These are phyloP conservation scores for Penicillium diatomitis DNA, from an alignment of 495 filamentous ascomycete genomes.

Conservation along the genomic window DNA sequence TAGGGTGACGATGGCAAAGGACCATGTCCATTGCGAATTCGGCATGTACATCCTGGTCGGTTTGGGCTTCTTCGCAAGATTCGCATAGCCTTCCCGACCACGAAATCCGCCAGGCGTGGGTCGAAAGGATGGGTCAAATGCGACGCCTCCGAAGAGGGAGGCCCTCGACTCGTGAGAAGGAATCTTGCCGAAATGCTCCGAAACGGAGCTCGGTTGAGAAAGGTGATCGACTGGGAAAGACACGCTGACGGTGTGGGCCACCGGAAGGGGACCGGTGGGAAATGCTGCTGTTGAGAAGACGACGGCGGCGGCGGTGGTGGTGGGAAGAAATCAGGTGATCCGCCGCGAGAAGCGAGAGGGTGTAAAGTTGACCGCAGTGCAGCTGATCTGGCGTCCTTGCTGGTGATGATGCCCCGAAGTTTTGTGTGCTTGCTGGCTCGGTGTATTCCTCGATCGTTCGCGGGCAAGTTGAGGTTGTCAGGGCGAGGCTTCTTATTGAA, in stretches of 20 bases:
- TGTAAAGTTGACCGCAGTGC: constrained; percentile 1
- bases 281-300: constrained; percentile 2
- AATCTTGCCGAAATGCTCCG: constrained; percentile 49
- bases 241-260: constrained; percentile 33
- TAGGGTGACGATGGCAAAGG: constrained; percentile 64
- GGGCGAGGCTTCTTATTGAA: neutral
- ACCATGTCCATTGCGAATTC: constrained; percentile 78
- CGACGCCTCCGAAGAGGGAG: constrained; percentile 58
- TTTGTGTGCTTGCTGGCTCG: constrained; percentile 16
- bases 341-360: too few relatives aligned
- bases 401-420: constrained; percentile 8
- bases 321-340: constrained; percentile 5
- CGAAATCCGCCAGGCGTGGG: constrained; percentile 42
- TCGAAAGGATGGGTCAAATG: constrained; percentile 43
- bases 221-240: constrained; percentile 21
- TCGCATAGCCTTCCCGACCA: constrained; percentile 46
- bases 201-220: constrained; percentile 30
- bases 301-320: neutral
- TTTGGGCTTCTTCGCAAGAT: constrained; percentile 14
- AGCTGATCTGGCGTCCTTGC: constrained; percentile 3
- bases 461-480: neutral
- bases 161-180: constrained; percentile 50
- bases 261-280: constrained; percentile 15
- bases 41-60: constrained; percentile 56
- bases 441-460: constrained; percentile 4